phyloP scores from a whole-genome alignment of 352 stramenopile species.

The Aphanomyces euteiches region DNA sequence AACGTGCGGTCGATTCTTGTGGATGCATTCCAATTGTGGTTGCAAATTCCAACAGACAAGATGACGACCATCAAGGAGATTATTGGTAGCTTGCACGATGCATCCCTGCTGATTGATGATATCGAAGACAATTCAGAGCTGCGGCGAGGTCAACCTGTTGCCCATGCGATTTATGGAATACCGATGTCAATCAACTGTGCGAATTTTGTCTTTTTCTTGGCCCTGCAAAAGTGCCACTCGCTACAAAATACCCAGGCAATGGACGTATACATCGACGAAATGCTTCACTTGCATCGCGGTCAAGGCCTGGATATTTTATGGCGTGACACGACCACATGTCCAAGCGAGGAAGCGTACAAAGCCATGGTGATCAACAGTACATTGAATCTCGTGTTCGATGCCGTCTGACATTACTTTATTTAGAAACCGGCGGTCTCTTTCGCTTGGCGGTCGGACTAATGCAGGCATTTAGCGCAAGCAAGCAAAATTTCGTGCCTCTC shows the following conservation, averaged over 20 bases:
- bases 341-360: slow-evolving; percentile 90
- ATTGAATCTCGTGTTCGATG: slow-evolving; percentile 22
- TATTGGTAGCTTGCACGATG: slow-evolving; percentile 95
- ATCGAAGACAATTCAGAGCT: slow-evolving; percentile 98
- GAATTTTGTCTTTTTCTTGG: slow-evolving; percentile 98
- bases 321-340: slow-evolving; percentile 87
- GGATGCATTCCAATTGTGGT: slow-evolving; percentile 85
- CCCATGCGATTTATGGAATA: slow-evolving; percentile 95
- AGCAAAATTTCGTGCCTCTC: slow-evolving; percentile 80
- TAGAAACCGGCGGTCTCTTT: slow-evolving; percentile 95
- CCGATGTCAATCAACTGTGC: slow-evolving; percentile 96
- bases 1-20: slow-evolving; percentile 86
- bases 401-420: background rate
- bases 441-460: slow-evolving; percentile 94
- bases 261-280: slow-evolving; percentile 92
- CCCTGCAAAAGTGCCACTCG: slow-evolving; percentile 88
- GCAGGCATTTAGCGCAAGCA: slow-evolving; percentile 77
- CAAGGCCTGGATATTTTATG: slow-evolving; percentile 96
- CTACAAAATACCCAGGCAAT: slow-evolving; percentile 81
- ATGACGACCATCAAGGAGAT: slow-evolving; percentile 89
- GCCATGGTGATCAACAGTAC: slow-evolving; percentile 94
- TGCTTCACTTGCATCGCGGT: slow-evolving; percentile 93
- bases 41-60: slow-evolving; percentile 53
- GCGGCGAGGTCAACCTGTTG: slow-evolving; percentile 89
- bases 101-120: slow-evolving; percentile 95